Base-by-base conservation (phyloP, 306 rosid species). In the Prosopis cineraria region DNA sequence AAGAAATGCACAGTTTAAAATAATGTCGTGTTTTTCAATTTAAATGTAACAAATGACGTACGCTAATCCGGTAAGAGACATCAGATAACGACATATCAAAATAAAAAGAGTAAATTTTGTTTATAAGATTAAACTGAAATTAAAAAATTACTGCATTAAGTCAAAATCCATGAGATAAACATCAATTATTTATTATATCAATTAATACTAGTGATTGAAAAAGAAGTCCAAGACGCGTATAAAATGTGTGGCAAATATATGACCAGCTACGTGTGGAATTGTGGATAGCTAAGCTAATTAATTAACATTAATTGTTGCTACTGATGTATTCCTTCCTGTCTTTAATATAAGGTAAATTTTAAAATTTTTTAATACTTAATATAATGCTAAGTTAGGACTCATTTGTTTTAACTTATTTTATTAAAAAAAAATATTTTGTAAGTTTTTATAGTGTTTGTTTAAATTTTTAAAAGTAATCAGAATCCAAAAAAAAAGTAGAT, bases 281-380 rank as follows among this genome's bases (percentile, higher is more conserved):
- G 59, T 68, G 47, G 70, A 74, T 10, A 19, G 16, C 43, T 17
- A 62, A 74, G 59, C 31, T 74, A 58, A 58, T 74, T 37, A 58
- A 53, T 74, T 58, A 58, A 41, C 68, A 20, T 14, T 24, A 16
- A 16, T 24, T 58, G 40, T 25, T 56, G 31, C 17, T 29, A 7
- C 1, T 16, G 19, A 6, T 2, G n/a, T n/a, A n/a, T n/a, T n/a
- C n/a, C n/a, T n/a, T n/a, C n/a, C n/a, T n/a, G n/a, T n/a, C n/a
- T n/a, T n/a, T n/a, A n/a, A n/a, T n/a, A n/a, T n/a, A n/a, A n/a
- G n/a, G n/a, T n/a, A n/a, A n/a, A n/a, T n/a, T n/a, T n/a, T n/a
- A n/a, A n/a, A n/a, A n/a, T n/a, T n/a, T n/a, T n/a, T n/a, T n/a
- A n/a, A n/a, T n/a, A n/a, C n/a, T n/a, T n/a, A n/a, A n/a, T n/a